Evolutionary conservation across 2,329 filamentous ascomycete species (phyloP).

Genomic region (Cryphonectria radicalis): DNA sequence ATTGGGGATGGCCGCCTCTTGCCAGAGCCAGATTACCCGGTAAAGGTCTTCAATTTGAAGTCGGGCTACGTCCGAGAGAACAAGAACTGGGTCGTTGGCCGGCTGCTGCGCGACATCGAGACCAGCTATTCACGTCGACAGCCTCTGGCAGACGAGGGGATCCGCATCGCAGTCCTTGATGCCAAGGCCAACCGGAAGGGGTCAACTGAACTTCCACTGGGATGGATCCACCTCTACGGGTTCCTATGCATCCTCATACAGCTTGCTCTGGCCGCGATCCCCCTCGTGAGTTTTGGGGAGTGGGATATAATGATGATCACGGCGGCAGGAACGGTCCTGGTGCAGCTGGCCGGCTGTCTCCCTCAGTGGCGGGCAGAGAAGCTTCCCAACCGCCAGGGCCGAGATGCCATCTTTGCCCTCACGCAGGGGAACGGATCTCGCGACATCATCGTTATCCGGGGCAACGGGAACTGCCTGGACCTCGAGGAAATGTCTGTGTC

Average conservation of each 20-base stretch:
- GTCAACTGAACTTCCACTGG: conserved; percentile 28
- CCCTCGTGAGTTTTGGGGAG: conserved; percentile 38
- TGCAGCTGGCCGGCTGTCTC: conserved; percentile 41
- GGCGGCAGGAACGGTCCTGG: conserved; percentile 42
- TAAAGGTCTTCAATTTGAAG: conserved; percentile 33
- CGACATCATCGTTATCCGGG: conserved; percentile 45
- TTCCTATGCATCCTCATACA: conserved; percentile 37
- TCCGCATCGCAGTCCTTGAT: conserved; percentile 35
- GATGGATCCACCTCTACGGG: conserved; percentile 32
- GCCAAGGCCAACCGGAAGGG: conserved; percentile 9
- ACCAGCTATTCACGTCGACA: not conserved
- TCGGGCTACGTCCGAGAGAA: conserved; percentile 31
- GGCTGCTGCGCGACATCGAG: conserved; percentile 25
- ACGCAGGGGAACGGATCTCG: conserved; percentile 47
- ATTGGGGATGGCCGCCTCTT: conserved; percentile 32
- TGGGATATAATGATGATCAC: conserved; percentile 49
- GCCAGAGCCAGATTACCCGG: conserved; percentile 29
- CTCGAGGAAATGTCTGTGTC: conserved; percentile 45
- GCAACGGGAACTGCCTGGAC: conserved; percentile 41
- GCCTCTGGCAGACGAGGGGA: conserved; percentile 15
- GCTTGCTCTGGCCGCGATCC: conserved; percentile 42
- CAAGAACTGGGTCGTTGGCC: conserved; percentile 30
- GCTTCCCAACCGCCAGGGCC: conserved; percentile 42
- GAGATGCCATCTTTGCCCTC: conserved; percentile 40
- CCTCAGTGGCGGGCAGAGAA: conserved; percentile 51